Base-by-base conservation (phyloP, 352 stramenopile species). In the Phytopythium vexans region DNA sequence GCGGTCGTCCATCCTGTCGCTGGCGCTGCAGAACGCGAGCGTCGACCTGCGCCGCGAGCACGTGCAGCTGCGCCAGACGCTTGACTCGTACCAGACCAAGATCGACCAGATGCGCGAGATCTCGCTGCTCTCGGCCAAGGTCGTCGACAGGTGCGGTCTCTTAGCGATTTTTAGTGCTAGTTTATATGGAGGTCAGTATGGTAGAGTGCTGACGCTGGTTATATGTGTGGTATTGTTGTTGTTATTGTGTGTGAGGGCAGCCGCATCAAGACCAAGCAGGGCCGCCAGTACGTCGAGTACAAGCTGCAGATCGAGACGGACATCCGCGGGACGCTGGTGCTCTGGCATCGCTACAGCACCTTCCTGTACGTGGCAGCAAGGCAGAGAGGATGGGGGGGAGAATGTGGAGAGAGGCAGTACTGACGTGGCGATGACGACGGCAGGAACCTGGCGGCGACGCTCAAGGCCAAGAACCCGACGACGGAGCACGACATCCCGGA, bases 301-400 rank as follows among this genome's bases (percentile, higher is more conserved):
- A 91, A 91, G 58, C 71, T 93, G 40, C 78, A 90, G 60, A 92
- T 94, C 55, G 84, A 92, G 66, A 94, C 84, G 62, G 80, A 92
- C 58, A 92, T 88, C 51, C 80, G 82, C 39, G 84, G 84, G 62
- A 94, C 84, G 44, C 70, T 94, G 15, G 79, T 92, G 57, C 63
- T 94, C 5, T 94, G 84, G 84, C 84, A 94, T 74, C 81, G 84
- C 62, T 94, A 94, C 82, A 89, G 76, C 65, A 94, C 84, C 9
- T 94, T 94, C 68, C 65, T 92, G 77, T 92, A 72, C 49, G 77
- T 81, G 4, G 21, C 21, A 27, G 21, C 21, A 27, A 27, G 21
- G 21, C 21, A 27, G 21, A 27, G 21, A 27, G 21, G 21, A 27
- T 27, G 21, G 21, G 21, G 21, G 21, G 2, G 21, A 27, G 21